Base-by-base conservation (phyloP, 305 asterid genomes). In the Solanum aculeatissimum region DNA sequence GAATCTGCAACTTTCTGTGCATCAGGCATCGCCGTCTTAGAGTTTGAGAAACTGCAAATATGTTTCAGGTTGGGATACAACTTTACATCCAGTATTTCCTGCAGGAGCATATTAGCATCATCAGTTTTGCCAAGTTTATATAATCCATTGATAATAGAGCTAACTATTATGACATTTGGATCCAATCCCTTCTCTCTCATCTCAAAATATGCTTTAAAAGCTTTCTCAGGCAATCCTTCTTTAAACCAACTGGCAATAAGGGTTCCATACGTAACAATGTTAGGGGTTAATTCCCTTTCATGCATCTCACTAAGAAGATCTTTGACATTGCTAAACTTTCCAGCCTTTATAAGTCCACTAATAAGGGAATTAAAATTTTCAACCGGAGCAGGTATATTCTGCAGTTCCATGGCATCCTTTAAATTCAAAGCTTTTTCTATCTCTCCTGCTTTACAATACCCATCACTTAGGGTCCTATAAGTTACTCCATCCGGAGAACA, bases 301-400 rank as follows among this genome's bases (percentile, higher is more conserved):
- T 86, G 87, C 88, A 94, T 85, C 90, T 95, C 99, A 12, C 85
- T 79, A 63, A 94, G 89, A 86, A 93, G 69, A 57, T 86, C 89
- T 21, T 91, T 45, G 18, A 95, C 85, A 86, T 89, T 82, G 82
- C 85, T 85, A 6, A 91, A 87, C 86, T 89, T 92, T 45, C 87
- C 89, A 40, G 91, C 94, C 90, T 86, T 92, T 75, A 95, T 94
- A 68, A 92, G 89, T 85, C 97, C 99, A 82, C 80, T 89, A 85
- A 95, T 89, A 72, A 97, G 92, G 9, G 95, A 95, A 87, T 97
- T 97, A 88, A 92, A 95, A 94, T 91, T 84, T 86, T 95, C 97
- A 85, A 93, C 86, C 62, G 97, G 90, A 88, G 92, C 91, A 54
- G 92, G 87, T 68, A 88, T 84, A 62, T 88, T 91, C 84, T 88